Conservation (phyloP, 2,329 filamentous ascomycete species). For the Claviceps digitariae region DNA sequence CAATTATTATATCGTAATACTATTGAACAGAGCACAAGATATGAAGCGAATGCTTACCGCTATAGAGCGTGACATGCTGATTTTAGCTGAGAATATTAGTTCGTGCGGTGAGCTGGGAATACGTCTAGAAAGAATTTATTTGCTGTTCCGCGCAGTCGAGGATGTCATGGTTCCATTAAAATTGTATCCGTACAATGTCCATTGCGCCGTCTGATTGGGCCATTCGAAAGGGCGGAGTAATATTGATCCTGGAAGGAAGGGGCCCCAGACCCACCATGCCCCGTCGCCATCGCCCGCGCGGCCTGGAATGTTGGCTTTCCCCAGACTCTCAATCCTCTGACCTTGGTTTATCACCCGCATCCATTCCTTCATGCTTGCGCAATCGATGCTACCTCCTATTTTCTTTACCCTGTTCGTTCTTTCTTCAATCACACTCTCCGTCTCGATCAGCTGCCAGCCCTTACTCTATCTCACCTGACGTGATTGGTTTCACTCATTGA, state of each 20-base stretch:
- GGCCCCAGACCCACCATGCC: not conserved
- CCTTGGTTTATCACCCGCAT: not conserved
- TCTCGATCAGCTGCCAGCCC: not conserved
- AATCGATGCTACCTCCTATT: not conserved
- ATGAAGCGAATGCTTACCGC: conserved; percentile 12
- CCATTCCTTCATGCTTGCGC: not conserved
- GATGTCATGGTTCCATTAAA: not conserved
- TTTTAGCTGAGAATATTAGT: not conserved
- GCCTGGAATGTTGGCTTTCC: not conserved
- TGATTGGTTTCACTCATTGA: not conserved
- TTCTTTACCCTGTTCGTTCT: not conserved
- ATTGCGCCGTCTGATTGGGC: not conserved
- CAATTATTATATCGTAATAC: too few species aligned
- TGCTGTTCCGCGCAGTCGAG: not conserved
- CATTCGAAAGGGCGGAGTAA: not conserved
- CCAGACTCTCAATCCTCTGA: not conserved
- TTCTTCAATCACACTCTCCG: not conserved
- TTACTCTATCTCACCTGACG: not conserved
- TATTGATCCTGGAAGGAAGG: not conserved
- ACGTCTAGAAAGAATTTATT: not conserved
- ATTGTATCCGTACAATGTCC: not conserved
- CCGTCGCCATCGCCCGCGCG: not conserved
- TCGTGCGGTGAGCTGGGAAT: not conserved
- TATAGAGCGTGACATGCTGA: conserved; percentile 20
- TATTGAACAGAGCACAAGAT: too few species aligned